These are phyloP conservation scores for Fragilariopsis cylindrus DNA, from an alignment of 108 stramenopile species.

Conservation along the genomic window DNA sequence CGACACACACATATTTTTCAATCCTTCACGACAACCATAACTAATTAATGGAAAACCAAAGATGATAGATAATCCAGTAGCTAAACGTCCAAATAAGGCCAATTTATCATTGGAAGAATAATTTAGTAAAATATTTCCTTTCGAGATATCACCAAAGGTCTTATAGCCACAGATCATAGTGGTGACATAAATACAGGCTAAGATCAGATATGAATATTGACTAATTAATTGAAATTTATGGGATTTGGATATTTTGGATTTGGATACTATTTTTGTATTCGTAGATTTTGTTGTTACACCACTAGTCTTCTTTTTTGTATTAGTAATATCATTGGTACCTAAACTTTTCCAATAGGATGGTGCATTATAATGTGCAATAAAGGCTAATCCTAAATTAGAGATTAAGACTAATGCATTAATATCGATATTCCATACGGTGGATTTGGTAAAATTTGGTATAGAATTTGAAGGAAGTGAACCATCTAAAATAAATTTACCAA, in stretches of 20 bases:
- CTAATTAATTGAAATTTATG: slow-evolving; percentile 28
- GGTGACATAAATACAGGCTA: slow-evolving; percentile 25
- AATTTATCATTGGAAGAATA: slow-evolving; percentile 39
- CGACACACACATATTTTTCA: slow-evolving; percentile 22
- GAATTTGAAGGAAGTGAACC: slow-evolving; percentile 9
- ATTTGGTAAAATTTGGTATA: slow-evolving; percentile 30
- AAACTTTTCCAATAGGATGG: slow-evolving; percentile 34
- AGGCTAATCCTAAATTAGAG: slow-evolving; percentile 42
- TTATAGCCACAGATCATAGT: slow-evolving; percentile 40
- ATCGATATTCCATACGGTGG: slow-evolving; percentile 45
- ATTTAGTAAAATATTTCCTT: slow-evolving; percentile 48
- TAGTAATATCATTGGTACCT: background rate
- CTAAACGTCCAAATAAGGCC: slow-evolving; percentile 33
- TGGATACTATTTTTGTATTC: background rate
- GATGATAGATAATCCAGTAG: slow-evolving; percentile 40
- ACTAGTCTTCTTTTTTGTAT: no score
- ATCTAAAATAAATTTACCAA: slow-evolving; percentile 41
- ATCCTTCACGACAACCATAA: slow-evolving; percentile 33
- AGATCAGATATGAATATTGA: slow-evolving; percentile 26
- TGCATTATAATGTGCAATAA: slow-evolving; percentile 56
- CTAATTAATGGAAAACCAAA: slow-evolving; percentile 52
- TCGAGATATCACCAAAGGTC: slow-evolving; percentile 49
- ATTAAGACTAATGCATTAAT: slow-evolving; percentile 40
- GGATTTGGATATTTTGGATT: slow-evolving; percentile 4
- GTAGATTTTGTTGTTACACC: no score